Conservation (phyloP, 1,284 basidiomycete genomes). For the Microbotryum saponariae region DNA sequence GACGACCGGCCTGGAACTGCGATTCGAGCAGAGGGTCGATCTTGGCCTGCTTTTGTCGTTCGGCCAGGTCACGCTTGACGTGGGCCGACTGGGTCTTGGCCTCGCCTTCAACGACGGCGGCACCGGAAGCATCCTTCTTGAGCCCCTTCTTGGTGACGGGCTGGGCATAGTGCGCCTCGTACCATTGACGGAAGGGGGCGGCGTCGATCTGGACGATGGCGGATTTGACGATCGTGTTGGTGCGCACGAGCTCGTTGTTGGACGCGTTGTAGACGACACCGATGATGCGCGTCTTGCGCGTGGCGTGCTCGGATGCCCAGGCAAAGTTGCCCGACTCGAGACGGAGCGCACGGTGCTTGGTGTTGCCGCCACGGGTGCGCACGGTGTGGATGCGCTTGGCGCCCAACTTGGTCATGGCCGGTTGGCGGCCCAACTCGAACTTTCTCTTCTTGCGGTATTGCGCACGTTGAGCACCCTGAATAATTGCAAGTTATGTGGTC, state of each 20-base stretch:
- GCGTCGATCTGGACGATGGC: conserved; percentile 94
- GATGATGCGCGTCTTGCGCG: conserved; percentile 88
- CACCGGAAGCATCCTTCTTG: neutral
- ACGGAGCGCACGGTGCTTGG: conserved; percentile 87
- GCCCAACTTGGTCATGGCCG: conserved; percentile 90
- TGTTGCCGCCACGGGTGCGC: conserved; percentile 84
- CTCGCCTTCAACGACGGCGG: conserved; percentile 45
- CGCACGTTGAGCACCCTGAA: conserved; percentile 69
- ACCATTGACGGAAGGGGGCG: conserved; percentile 96
- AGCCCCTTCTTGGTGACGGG: conserved; percentile 74
- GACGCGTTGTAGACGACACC: conserved; percentile 94
- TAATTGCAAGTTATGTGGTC: neutral
- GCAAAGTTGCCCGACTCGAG: conserved; percentile 93
- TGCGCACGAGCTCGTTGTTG: conserved; percentile 97
- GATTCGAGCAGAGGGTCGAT: conserved; percentile 76
- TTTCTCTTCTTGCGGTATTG: conserved; percentile 59
- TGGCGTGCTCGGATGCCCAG: conserved; percentile 86
- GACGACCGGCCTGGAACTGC: conserved; percentile 78
- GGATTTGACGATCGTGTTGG: conserved; percentile 92
- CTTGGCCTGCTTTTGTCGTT: conserved; percentile 88
- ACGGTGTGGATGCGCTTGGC: conserved; percentile 87
- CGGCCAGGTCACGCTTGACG: conserved; percentile 71
- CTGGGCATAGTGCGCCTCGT: conserved; percentile 90
- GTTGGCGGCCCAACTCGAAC: conserved; percentile 48
- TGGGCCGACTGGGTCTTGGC: conserved; percentile 81